Conservation (phyloP, 108 stramenopile species). For the Mayamaea pseudoterrestris region DNA sequence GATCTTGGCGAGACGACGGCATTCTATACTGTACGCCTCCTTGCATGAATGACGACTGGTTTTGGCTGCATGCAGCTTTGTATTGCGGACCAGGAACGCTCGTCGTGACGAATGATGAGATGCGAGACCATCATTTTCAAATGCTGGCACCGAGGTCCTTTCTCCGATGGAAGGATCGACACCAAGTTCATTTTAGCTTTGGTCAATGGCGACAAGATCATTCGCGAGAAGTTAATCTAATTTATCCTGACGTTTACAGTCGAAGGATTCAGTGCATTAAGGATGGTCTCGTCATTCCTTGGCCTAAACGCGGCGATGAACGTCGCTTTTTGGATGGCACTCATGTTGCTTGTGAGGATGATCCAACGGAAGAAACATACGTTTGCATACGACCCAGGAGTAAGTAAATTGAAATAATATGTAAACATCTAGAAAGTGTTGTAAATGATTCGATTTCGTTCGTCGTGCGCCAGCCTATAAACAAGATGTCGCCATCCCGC, state of each 20-base stretch:
- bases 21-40: slow-evolving; percentile 52
- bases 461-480: no score
- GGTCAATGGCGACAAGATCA: slow-evolving; percentile 13
- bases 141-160: slow-evolving; percentile 84
- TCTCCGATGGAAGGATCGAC: slow-evolving; percentile 93
- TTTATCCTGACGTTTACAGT: slow-evolving; percentile 61
- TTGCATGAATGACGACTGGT: slow-evolving; percentile 98
- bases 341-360: slow-evolving; percentile 56
- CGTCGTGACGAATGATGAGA: slow-evolving; percentile 94
- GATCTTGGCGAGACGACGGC: slow-evolving; percentile 33
- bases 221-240: slow-evolving; percentile 19
- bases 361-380: slow-evolving; percentile 68
- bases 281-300: slow-evolving; percentile 59
- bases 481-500: no score
- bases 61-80: slow-evolving; percentile 93
- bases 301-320: slow-evolving; percentile 73
- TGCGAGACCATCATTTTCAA: slow-evolving; percentile 98
- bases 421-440: neutral
- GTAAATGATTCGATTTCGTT: no score
- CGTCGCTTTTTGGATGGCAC: slow-evolving; percentile 72
- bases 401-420: neutral
- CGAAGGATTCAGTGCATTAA: slow-evolving; percentile 60
- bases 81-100: slow-evolving; percentile 29
- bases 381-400: slow-evolving; percentile 29
- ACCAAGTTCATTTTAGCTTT: slow-evolving; percentile 78